These are phyloP conservation scores for Penstemon davidsonii DNA, from an alignment of 257 asterid genomes.

Conservation along the genomic window DNA sequence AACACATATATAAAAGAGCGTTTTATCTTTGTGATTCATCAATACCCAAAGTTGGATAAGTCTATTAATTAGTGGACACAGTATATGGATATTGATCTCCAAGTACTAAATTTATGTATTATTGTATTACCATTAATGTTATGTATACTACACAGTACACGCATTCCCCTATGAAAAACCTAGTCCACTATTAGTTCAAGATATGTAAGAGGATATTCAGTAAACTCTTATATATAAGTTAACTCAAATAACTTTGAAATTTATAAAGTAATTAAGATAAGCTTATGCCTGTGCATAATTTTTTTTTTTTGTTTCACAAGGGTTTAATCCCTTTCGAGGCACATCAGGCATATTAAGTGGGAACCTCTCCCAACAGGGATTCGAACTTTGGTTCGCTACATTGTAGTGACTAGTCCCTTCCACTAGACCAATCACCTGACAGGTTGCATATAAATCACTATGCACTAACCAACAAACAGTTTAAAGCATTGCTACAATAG, in stretches of 20 bases:
- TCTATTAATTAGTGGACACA: neutral
- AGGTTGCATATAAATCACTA: constrained; percentile 14
- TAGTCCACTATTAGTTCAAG: constrained; percentile 13
- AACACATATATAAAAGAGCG: neutral
- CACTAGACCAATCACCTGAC: neutral
- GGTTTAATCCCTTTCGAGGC: no score
- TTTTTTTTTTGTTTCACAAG: neutral
- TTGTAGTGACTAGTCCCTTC: neutral
- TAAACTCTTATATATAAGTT: constrained; percentile 12
- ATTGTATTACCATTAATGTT: neutral
- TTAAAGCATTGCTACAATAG: constrained; percentile 16
- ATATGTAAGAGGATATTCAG: neutral
- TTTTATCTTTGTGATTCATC: neutral
- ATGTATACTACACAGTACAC: neutral
- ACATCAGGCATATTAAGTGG: no score
- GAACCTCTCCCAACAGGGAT: no score
- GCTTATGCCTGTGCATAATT: neutral
- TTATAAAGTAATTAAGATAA: neutral
- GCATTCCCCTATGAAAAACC: neutral
- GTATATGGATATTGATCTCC: constrained; percentile 1
- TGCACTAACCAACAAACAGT: constrained; percentile 22
- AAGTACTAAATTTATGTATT: neutral
- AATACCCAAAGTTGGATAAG: constrained; percentile 7
- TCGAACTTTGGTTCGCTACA: no score
- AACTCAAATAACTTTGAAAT: neutral